Conservation (phyloP, 352 stramenopile genomes). For the Globisporangium solare region DNA sequence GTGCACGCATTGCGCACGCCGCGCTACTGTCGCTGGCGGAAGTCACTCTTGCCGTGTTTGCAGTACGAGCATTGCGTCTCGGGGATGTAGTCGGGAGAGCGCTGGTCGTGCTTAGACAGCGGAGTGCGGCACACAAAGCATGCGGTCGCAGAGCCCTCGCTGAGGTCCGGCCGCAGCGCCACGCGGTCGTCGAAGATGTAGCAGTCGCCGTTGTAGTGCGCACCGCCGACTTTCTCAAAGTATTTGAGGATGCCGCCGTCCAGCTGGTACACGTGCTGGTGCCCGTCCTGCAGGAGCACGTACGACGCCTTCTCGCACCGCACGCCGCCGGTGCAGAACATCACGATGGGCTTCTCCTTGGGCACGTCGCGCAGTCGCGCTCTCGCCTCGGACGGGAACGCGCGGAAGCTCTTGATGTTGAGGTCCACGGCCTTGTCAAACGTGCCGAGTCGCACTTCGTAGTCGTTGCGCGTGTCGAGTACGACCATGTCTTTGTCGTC, state of each 20-base stretch:
- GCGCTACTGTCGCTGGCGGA: constrained; percentile 15
- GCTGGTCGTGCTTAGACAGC: constrained; percentile 44
- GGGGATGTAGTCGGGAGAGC: constrained; percentile 31
- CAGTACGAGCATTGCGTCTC: constrained; percentile 57
- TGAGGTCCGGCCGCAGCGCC: constrained; percentile 54
- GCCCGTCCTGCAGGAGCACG: constrained; percentile 46
- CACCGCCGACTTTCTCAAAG: constrained; percentile 66
- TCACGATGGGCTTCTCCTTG: constrained; percentile 72
- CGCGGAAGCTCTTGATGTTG: constrained; percentile 67
- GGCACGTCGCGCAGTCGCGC: constrained; percentile 39
- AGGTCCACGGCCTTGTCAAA: constrained; percentile 69
- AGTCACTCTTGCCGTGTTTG: constrained; percentile 42
- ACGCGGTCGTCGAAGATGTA: constrained; percentile 82
- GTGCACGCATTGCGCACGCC: too few species aligned
- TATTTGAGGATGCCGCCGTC: constrained; percentile 78
- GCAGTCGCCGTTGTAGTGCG: constrained; percentile 69
- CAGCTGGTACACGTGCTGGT: constrained; percentile 62
- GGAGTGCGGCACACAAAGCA: constrained; percentile 62
- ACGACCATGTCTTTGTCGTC: constrained; percentile 61
- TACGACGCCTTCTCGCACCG: constrained; percentile 75
- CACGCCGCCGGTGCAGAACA: constrained; percentile 77
- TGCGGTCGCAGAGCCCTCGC: constrained; percentile 29
- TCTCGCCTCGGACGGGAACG: constrained; percentile 40
- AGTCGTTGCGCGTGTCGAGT: constrained; percentile 71
- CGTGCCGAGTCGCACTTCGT: constrained; percentile 67